Percentiles rank a stretch among this genome's conserved stretches.
phyloP scores from a whole-genome alignment of 225 moss, liverwort and hornwort species.

The Polytrichum formosum region DNA sequence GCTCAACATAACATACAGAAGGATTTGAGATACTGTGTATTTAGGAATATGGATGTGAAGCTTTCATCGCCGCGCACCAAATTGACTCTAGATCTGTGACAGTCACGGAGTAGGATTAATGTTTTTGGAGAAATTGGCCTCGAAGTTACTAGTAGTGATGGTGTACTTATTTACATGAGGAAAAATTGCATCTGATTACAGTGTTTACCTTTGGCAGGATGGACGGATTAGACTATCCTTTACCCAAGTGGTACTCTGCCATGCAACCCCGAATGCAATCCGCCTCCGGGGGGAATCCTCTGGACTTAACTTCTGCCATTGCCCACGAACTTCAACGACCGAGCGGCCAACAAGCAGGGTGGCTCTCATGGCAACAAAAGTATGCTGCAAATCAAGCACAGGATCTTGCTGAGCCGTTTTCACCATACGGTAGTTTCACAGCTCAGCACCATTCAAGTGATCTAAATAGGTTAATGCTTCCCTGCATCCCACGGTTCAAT shows the following conservation, averaged over 20 bases:
- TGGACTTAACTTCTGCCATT: slow-evolving; percentile 43
- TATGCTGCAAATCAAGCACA: slow-evolving; percentile 2
- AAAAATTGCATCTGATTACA: too few relatives aligned
- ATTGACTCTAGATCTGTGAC: too few relatives aligned
- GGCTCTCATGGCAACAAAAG: slow-evolving; percentile 22
- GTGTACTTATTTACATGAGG: too few relatives aligned
- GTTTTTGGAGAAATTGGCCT: too few relatives aligned
- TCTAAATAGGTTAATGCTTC: neutral
- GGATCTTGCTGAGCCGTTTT: neutral
- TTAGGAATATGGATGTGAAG: too few relatives aligned
- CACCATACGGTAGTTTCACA: slow-evolving; percentile 2
- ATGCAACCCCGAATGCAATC: slow-evolving; percentile 7
- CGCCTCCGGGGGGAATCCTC: slow-evolving; percentile 9
- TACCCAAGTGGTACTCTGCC: neutral
- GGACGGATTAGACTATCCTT: neutral
- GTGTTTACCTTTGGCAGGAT: neutral
- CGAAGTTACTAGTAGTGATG: too few relatives aligned
- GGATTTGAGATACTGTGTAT: too few relatives aligned
- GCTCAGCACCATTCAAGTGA: neutral
- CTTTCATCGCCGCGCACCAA: too few relatives aligned
- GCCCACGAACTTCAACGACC: slow-evolving; percentile 32
- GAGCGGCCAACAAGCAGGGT: slow-evolving; percentile 6
- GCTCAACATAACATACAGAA: too few relatives aligned
- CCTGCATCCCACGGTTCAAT: slow-evolving; percentile 31
- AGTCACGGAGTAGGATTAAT: too few relatives aligned